Conservation (phyloP, 2,329 filamentous ascomycete genomes). For the Exophiala dermatitidis region DNA sequence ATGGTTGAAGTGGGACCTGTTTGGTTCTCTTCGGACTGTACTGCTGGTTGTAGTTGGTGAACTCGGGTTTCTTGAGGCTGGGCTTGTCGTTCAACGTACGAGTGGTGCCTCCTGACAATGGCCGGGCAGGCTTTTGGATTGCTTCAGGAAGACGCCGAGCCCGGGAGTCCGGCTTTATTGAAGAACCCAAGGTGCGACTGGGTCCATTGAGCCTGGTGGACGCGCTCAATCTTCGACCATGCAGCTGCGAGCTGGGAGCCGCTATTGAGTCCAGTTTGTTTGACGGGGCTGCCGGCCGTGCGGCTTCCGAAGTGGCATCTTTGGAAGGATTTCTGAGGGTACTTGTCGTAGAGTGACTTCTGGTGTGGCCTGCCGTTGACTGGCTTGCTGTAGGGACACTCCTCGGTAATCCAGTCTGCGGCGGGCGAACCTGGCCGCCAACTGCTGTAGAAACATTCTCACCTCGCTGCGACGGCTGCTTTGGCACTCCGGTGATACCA, state of each 20-base stretch:
- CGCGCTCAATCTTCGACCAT: conserved; percentile 2
- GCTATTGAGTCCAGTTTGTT: background rate
- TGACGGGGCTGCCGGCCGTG: background rate
- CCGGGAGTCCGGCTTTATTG: background rate
- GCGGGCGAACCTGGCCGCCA: background rate
- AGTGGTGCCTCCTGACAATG: background rate
- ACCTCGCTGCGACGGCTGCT: background rate
- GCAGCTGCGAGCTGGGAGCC: background rate
- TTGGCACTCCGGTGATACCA: background rate
- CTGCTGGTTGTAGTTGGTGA: conserved; percentile 36
- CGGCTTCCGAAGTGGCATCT: background rate
- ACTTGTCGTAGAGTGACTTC: conserved; percentile 5
- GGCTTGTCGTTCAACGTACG: background rate
- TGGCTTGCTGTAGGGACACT: background rate
- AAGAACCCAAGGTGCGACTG: conserved; percentile 2
- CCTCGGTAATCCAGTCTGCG: background rate
- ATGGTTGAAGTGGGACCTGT: conserved; percentile 16
- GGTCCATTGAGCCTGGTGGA: background rate
- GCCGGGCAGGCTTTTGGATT: background rate
- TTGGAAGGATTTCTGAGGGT: background rate
- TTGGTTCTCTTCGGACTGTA: conserved; percentile 35
- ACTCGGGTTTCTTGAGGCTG: conserved; percentile 27
- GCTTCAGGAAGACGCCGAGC: background rate
- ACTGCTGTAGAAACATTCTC: background rate
- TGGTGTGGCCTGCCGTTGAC: conserved; percentile 1